Conservation (phyloP, 2,329 filamentous ascomycete species). For the Ophiosphaerella narmari region DNA sequence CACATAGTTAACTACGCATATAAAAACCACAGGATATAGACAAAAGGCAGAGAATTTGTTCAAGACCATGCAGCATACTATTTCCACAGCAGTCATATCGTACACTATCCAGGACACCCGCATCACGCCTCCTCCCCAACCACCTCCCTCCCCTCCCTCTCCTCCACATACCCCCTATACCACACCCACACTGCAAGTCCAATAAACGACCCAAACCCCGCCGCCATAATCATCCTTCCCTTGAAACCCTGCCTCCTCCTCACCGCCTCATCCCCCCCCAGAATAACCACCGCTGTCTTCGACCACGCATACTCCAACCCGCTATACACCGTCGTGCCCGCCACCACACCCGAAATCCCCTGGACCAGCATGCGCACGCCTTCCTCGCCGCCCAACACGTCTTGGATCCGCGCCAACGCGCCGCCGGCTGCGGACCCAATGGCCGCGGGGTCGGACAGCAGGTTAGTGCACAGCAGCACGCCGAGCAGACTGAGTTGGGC, state of each 20-base stretch:
- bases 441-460: constrained; percentile 63
- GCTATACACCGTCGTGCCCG: constrained; percentile 89
- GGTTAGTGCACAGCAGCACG: constrained; percentile 77
- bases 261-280: constrained; percentile 57
- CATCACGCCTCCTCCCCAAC: constrained; percentile 3
- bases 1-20: no score
- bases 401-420: constrained; percentile 28
- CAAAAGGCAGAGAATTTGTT: no score
- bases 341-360: constrained; percentile 74
- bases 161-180: constrained; percentile 20
- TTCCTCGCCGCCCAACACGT: constrained; percentile 33
- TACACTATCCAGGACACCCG: not conserved
- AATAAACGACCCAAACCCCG: constrained; percentile 53
- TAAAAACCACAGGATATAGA: no score
- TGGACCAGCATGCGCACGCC: constrained; percentile 43
- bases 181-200: constrained; percentile 43
- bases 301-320: constrained; percentile 89
- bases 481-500: constrained; percentile 87
- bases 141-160: constrained; percentile 9
- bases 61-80: no score
- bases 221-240: constrained; percentile 54
- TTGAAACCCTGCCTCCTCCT: constrained; percentile 55
- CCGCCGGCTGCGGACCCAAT: constrained; percentile 54
- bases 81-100: no score
- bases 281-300: constrained; percentile 89